Percentiles rank a stretch among this genome's conserved stretches.
These are phyloP conservation scores for Trichoderma koningiopsis DNA, from an alignment of 2,329 filamentous ascomycete genomes.

Conservation along the genomic window DNA sequence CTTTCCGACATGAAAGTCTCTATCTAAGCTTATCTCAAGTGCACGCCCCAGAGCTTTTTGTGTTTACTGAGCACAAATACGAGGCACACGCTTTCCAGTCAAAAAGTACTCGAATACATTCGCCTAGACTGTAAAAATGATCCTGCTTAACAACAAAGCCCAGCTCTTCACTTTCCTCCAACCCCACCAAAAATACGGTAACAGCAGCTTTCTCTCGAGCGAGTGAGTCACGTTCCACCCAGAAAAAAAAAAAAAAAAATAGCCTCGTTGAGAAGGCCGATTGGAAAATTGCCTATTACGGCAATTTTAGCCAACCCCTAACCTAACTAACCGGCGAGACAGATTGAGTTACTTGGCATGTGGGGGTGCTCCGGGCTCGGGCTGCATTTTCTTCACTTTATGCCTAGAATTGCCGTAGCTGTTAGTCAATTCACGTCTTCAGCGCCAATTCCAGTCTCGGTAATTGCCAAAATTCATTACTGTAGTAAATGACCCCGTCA, in stretches of 20 bases:
- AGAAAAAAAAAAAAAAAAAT: not conserved
- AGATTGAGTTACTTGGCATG: slow-evolving; percentile 5
- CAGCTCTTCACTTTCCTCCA: too few relatives aligned
- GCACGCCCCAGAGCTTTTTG: not conserved
- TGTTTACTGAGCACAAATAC: not conserved
- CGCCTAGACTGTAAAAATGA: too few relatives aligned
- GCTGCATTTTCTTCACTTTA: not conserved
- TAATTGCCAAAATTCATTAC: not conserved
- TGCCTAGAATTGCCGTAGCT: not conserved
- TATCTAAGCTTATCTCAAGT: not conserved
- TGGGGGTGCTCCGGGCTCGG: not conserved
- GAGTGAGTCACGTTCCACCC: slow-evolving; percentile 2
- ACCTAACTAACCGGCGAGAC: too few relatives aligned
- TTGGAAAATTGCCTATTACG: not conserved
- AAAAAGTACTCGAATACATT: not conserved
- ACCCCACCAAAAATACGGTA: not conserved
- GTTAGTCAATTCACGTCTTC: not conserved
- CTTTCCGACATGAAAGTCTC: not conserved
- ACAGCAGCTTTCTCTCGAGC: too few relatives aligned
- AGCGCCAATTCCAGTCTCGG: not conserved
- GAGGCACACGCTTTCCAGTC: too few relatives aligned
- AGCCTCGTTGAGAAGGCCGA: not conserved
- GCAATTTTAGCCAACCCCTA: slow-evolving; percentile 15
- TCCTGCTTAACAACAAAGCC: not conserved
- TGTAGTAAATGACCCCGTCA: not conserved